Conservation (phyloP, 441 rosid genomes). For the Populus hybrid region DNA sequence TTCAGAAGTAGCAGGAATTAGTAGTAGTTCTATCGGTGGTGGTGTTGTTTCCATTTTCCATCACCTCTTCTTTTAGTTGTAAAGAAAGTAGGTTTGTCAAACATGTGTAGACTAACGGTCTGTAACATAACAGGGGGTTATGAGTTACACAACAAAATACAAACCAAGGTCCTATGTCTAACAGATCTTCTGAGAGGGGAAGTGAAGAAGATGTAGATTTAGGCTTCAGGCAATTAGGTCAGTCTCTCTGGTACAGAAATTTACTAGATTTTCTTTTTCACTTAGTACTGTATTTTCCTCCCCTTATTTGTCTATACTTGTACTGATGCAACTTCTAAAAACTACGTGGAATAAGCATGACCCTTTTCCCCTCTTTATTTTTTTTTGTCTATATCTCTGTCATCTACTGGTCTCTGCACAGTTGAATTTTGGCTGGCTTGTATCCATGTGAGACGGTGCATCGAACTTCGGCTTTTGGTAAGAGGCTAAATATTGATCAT, state of each 20-base stretch:
- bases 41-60: constrained; percentile 62
- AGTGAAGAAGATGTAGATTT: constrained; percentile 38
- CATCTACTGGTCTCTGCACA: constrained; percentile 1
- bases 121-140: constrained; percentile 68
- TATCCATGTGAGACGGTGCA: constrained; percentile 8
- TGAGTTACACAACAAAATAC: constrained; percentile 54
- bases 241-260: constrained; percentile 49
- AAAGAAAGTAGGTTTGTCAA: constrained; percentile 58
- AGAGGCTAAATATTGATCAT: not conserved
- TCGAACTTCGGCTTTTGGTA: not conserved
- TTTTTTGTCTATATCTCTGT: constrained; percentile 26
- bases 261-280: constrained; percentile 34
- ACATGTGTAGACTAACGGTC: constrained; percentile 64
- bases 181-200: constrained; percentile 55
- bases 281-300: constrained; percentile 2
- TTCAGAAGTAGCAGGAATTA: constrained; percentile 35
- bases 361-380: constrained; percentile 31
- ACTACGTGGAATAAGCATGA: constrained; percentile 50
- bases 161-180: constrained; percentile 57
- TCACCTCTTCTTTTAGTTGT: constrained; percentile 55
- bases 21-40: constrained; percentile 43
- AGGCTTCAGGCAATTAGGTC: constrained; percentile 43
- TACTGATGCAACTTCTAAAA: constrained; percentile 39
- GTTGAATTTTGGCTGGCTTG: not conserved
- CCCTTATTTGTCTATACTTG: constrained; percentile 22